phyloP scores from a whole-genome alignment of 495 filamentous ascomycete species.

The Penicillium canescens region DNA sequence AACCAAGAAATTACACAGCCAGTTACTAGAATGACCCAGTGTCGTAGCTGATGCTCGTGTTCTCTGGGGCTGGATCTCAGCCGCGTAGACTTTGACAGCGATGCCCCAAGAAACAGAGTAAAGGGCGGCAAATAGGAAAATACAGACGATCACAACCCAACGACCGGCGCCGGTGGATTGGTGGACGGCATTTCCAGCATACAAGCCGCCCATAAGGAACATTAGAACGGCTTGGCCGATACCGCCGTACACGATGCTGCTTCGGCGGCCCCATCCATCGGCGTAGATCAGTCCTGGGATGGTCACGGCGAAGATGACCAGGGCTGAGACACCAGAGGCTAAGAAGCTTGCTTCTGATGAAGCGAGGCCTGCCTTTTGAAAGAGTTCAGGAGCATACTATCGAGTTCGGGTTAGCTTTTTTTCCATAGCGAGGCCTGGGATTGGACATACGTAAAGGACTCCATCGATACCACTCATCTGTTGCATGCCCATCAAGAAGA shows the following conservation, averaged over 20 bases:
- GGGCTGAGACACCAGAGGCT: constrained; percentile 53
- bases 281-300: constrained; percentile 55
- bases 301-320: constrained; percentile 50
- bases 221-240: constrained; percentile 45
- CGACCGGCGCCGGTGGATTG: constrained; percentile 41
- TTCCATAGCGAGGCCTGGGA: neutral
- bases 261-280: constrained; percentile 61
- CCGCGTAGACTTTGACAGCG: constrained; percentile 51
- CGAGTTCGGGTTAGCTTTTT: neutral
- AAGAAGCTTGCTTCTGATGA: constrained; percentile 52
- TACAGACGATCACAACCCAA: constrained; percentile 57
- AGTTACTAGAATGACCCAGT: constrained; percentile 50
- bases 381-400: constrained; percentile 55
- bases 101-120: constrained; percentile 55
- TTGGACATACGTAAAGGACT: constrained; percentile 47
- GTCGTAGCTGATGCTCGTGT: constrained; percentile 53
- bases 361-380: constrained; percentile 53
- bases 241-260: constrained; percentile 56
- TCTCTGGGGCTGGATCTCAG: constrained; percentile 56
- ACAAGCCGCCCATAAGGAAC: constrained; percentile 52
- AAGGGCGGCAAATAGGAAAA: constrained; percentile 45
- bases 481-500: constrained; percentile 46
- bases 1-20: constrained; percentile 61
- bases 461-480: constrained; percentile 51
- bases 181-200: constrained; percentile 51